Base-by-base conservation (phyloP, 441 rosid genomes). In the Aquilaria agallochum region DNA sequence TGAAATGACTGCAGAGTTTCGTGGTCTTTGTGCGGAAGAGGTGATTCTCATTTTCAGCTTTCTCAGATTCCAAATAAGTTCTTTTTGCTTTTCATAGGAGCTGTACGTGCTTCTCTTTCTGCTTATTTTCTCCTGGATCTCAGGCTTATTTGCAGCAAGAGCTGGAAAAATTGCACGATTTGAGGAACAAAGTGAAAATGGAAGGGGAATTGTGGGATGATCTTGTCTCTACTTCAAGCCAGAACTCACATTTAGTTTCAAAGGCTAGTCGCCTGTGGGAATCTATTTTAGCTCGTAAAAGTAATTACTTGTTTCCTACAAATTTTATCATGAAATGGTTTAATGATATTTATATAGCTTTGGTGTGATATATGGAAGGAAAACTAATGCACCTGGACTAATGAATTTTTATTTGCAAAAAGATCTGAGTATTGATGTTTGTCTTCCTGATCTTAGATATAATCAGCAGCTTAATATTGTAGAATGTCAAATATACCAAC, bases 1-100 rank as follows among this genome's bases (percentile, higher is more conserved):
- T 81, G 98, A 95, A 81, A 92, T 95, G 99, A 95, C 97, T 66
- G 98, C 97, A 60, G 99, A 95, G 73, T 95, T 95, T 71, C 96
- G 99, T 81, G 95, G 99, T 69, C 94, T 95, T 65, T 95, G 98
- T 80, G 99, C 98, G 51, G 99, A 95, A 74, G 99, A 95, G 96
- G 99, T 95, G 50, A 55, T 56, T 50, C 15, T 57, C 59, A 20
- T 30, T 65, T 36, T 56, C n/a, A 60, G 51, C 13, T 31, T 47
- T 58, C 42, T 0, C 42, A 4, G 42, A 36, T 8, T 36, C 42
- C 42, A 36, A 4, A 36, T 36, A 36, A 36, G 42, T 36, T 36
- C n/a, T 3, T 55, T 56, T 65, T 34, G 48, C 49, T 8, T 50
- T 56, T n/a, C 7, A 8, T 36, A 15, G 64, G 62, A 60, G 56